Percentiles rank a stretch among this genome's conserved stretches.
phyloP scores from a whole-genome alignment of 2,329 filamentous ascomycete species.

The Aspergillus costaricaensis region DNA sequence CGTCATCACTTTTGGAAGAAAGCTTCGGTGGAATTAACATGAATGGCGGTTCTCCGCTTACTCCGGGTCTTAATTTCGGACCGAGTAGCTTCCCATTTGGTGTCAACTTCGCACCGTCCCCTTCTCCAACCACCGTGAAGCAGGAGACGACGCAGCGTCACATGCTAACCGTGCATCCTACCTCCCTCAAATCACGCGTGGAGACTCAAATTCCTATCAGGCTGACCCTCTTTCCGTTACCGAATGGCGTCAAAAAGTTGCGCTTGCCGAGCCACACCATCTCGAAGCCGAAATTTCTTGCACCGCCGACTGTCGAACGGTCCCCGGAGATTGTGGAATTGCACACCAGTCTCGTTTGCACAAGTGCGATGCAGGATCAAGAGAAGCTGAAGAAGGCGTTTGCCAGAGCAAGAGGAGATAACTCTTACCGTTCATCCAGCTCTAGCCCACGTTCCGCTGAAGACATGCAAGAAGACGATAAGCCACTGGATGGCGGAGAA shows the following conservation, averaged over 20 bases:
- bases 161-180: slow-evolving; percentile 63
- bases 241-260: slow-evolving; percentile 73
- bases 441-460: slow-evolving; percentile 47
- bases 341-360: slow-evolving; percentile 81
- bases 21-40: slow-evolving; percentile 49
- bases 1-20: slow-evolving; percentile 48
- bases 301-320: slow-evolving; percentile 67
- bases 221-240: slow-evolving; percentile 74
- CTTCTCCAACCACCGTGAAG: slow-evolving; percentile 29
- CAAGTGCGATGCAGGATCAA: slow-evolving; percentile 81
- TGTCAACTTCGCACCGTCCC: slow-evolving; percentile 38
- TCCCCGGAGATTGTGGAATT: slow-evolving; percentile 76
- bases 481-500: slow-evolving; percentile 85
- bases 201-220: slow-evolving; percentile 94
- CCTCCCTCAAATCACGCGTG: slow-evolving; percentile 81
- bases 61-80: slow-evolving; percentile 41
- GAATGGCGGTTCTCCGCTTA: slow-evolving; percentile 47
- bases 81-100: slow-evolving; percentile 39
- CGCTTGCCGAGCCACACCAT: slow-evolving; percentile 89
- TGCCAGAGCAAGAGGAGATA: slow-evolving; percentile 53
- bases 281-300: slow-evolving; percentile 87
- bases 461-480: slow-evolving; percentile 65
- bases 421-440: slow-evolving; percentile 38
- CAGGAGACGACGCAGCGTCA: slow-evolving; percentile 41
- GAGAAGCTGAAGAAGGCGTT: slow-evolving; percentile 68